Evolutionary conservation across 2,329 filamentous ascomycete species (phyloP).

Genomic region (Paracoccidioides lutzii): DNA sequence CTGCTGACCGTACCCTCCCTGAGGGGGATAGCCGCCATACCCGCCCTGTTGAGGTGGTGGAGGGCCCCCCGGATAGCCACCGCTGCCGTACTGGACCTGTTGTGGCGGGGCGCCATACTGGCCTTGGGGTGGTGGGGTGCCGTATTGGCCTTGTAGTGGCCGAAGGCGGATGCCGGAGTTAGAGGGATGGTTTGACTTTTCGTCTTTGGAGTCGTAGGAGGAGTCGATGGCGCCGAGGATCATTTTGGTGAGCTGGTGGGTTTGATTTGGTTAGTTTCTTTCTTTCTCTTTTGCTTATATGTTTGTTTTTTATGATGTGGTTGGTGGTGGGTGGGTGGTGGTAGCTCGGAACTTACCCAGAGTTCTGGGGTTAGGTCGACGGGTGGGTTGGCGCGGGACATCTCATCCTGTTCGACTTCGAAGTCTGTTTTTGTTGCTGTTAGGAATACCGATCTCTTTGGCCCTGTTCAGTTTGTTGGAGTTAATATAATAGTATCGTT

Average conservation of each 20-base stretch:
- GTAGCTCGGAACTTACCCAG: slow-evolving; percentile 34
- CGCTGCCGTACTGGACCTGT: slow-evolving; percentile 9
- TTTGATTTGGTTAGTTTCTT: slow-evolving; percentile 9
- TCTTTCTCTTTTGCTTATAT: background rate
- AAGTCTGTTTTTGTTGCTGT: slow-evolving; percentile 38
- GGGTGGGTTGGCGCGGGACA: slow-evolving; percentile 48
- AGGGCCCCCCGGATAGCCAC: slow-evolving; percentile 19
- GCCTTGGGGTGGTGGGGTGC: slow-evolving; percentile 16
- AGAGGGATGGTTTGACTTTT: slow-evolving; percentile 36
- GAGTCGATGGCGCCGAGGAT: slow-evolving; percentile 55
- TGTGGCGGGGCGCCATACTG: slow-evolving; percentile 24
- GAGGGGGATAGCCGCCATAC: slow-evolving; percentile 2
- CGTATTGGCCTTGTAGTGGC: slow-evolving; percentile 20
- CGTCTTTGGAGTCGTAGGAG: slow-evolving; percentile 53
- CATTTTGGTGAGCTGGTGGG: slow-evolving; percentile 45
- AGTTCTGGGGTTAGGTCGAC: slow-evolving; percentile 52
- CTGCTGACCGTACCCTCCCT: background rate
- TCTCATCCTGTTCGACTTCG: slow-evolving; percentile 54
- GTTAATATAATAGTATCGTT: too few relatives aligned
- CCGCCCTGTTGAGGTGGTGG: slow-evolving; percentile 15
- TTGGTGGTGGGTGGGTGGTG: background rate
- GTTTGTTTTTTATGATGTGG: background rate
- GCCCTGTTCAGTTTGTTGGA: too few relatives aligned
- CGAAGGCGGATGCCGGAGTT: slow-evolving; percentile 19
- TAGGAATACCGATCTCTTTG: slow-evolving; percentile 6